Evolutionary conservation across 2,329 filamentous ascomycete genomes (phyloP).

Genomic region (Penicillium sp.): DNA sequence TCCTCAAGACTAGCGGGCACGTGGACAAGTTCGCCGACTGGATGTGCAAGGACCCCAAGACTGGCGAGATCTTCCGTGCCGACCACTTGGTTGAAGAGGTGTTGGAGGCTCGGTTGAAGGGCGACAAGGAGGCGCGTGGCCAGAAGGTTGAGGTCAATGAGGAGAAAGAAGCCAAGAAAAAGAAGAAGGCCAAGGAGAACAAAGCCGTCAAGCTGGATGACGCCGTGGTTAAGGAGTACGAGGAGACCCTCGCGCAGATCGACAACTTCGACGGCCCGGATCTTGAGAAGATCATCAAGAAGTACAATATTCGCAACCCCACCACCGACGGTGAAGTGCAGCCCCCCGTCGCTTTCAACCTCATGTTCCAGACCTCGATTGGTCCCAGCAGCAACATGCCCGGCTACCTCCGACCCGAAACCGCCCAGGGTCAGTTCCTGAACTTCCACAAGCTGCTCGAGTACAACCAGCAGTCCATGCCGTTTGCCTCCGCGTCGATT

Average conservation of each 20-base stretch:
- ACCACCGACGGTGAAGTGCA: constrained; percentile 71
- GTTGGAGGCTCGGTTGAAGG: constrained; percentile 80
- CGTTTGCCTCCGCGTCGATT: constrained; percentile 94
- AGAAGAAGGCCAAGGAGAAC: constrained; percentile 72
- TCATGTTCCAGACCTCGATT: constrained; percentile 97
- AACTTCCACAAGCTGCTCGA: constrained; percentile 96
- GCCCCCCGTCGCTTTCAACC: constrained; percentile 87
- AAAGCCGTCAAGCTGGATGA: constrained; percentile 85
- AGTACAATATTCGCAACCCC: constrained; percentile 88
- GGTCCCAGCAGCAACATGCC: constrained; percentile 84
- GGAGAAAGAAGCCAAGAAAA: constrained; percentile 82
- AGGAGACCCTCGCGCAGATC: constrained; percentile 86
- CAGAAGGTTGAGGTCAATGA: constrained; percentile 65
- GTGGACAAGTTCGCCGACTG: constrained; percentile 98
- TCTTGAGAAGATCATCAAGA: constrained; percentile 82
- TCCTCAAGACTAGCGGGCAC: constrained; percentile 93
- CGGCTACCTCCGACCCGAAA: constrained; percentile 88
- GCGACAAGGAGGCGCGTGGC: constrained; percentile 88
- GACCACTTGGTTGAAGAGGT: constrained; percentile 97
- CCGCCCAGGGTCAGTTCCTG: constrained; percentile 95
- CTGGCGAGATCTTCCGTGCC: constrained; percentile 90
- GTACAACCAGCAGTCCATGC: constrained; percentile 93
- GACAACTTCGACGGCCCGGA: constrained; percentile 90
- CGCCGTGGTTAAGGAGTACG: constrained; percentile 80
- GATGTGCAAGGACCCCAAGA: constrained; percentile 99